A percentile compares a stretch with the other conserved stretches of the same genome.
Conservation (phyloP, 2,329 filamentous ascomycete genomes). For the Cordyceps sp. region DNA sequence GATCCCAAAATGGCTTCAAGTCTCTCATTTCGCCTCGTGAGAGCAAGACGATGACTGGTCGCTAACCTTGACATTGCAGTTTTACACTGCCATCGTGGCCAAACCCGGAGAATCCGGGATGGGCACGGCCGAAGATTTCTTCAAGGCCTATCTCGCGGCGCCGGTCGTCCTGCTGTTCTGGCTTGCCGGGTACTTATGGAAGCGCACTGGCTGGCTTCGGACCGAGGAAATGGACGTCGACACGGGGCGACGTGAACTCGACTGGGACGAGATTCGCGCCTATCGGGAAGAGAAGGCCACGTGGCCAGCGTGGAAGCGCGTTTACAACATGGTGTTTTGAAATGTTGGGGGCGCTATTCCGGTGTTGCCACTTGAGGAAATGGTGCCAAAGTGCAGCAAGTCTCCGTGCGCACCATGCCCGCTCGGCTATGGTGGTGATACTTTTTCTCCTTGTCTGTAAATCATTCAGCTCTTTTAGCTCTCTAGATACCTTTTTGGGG, state of each 20-base stretch:
- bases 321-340: constrained; percentile 19
- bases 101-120: constrained; percentile 14
- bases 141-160: constrained; percentile 35
- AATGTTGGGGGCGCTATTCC: too few species aligned
- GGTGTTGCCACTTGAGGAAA: too few species aligned
- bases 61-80: constrained; percentile 11
- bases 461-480: too few species aligned
- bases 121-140: constrained; percentile 32
- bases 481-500: too few species aligned
- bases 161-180: constrained; percentile 40
- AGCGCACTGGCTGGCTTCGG: constrained; percentile 42
- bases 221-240: constrained; percentile 50
- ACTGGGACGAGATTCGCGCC: constrained; percentile 47
- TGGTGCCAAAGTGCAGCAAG: too few species aligned
- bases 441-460: too few species aligned
- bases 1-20: too few species aligned
- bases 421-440: too few species aligned
- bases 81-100: constrained; percentile 31
- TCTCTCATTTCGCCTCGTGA: too few species aligned
- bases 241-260: constrained; percentile 45
- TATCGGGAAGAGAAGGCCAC: constrained; percentile 30
- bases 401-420: too few species aligned
- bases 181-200: constrained; percentile 45
- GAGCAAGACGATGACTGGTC: too few species aligned
- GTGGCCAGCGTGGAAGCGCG: constrained; percentile 33